Evolutionary conservation across 2,329 filamentous ascomycete species (phyloP), one percentile per base, ranked within the genome.

Genomic region (Colletotrichum sojae): DNA sequence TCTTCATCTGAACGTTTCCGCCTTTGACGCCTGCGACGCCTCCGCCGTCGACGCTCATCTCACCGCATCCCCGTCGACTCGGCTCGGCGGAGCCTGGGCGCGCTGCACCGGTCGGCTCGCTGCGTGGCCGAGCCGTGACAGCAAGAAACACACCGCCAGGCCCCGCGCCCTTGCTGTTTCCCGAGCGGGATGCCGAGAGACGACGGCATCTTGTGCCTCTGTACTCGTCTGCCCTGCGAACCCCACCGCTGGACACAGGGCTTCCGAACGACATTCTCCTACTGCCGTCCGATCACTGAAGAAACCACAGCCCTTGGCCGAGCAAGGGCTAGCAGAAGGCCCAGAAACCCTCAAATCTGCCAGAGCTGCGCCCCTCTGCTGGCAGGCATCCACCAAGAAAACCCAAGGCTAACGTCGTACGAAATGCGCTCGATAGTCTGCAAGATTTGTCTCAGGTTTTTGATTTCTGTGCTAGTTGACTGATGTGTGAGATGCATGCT

Each of bases 31-130:
- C 52, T 18, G 58, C 52, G 6, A 45, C 58, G 48, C n/a, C 61
- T 1, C 27, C 31, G 45, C 45, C 27, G 46, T 15, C 22, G 46
- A 25, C 10, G 61, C 45, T 25, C 16, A n/a, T 15, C 60, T 49
- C 52, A 63, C 60, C 52, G 52, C 10, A 36, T 36, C 31, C 31
- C 31, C 31, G 31, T 36, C 31, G 8, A 36, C 31, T 36, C 31
- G 31, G 9, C 31, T 65, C 46, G 55, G 62, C 48, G 22, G 51
- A 39, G 39, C 36, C 62, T 65, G 22, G 55, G 55, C 53, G 20
- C 22, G 18, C 52, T 31, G 40, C 43, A 63, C 27, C 20, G 55
- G n/a, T 8, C 55, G 55, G 55, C 39, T 58, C 22, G 40, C 55
- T 48, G 55, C 40, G 22, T 36, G 22, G 57, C 53, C 45, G 16